Percentiles rank a stretch among this genome's conserved stretches.
phyloP scores from a whole-genome alignment of 208 protist species.

The Acanthamoeba divionensis region DNA sequence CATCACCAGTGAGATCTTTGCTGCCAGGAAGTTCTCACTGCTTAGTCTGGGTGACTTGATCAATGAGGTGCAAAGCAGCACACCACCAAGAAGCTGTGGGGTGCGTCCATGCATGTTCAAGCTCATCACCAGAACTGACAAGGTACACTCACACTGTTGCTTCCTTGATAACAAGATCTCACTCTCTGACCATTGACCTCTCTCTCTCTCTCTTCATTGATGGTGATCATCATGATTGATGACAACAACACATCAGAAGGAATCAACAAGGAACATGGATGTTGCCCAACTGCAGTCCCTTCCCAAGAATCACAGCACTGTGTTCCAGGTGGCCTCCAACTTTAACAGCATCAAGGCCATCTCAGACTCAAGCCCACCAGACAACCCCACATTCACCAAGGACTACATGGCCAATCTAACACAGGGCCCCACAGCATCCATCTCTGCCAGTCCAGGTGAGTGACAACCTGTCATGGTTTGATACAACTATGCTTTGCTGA shows the following conservation, averaged over 20 bases:
- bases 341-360: constrained; percentile 55
- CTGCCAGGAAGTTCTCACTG: not conserved
- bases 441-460: constrained; percentile 27
- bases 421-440: constrained; percentile 24
- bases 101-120: not conserved
- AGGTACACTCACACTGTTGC: not conserved
- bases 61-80: not conserved
- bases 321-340: constrained; percentile 54
- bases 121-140: not conserved
- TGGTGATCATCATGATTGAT: no score
- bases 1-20: not conserved
- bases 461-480: not conserved
- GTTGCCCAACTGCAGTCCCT: constrained; percentile 23
- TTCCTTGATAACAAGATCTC: not conserved
- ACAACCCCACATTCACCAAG: constrained; percentile 39
- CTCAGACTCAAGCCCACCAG: not conserved
- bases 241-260: not conserved
- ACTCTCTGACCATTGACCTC: no score
- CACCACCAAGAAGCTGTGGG: not conserved
- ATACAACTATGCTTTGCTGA: not conserved
- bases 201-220: no score
- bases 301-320: not conserved
- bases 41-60: not conserved
- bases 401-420: constrained; percentile 15
- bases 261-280: constrained; percentile 16